Evolutionary conservation across 306 rosid species (phyloP).

Genomic region (Inga oerstediana): DNA sequence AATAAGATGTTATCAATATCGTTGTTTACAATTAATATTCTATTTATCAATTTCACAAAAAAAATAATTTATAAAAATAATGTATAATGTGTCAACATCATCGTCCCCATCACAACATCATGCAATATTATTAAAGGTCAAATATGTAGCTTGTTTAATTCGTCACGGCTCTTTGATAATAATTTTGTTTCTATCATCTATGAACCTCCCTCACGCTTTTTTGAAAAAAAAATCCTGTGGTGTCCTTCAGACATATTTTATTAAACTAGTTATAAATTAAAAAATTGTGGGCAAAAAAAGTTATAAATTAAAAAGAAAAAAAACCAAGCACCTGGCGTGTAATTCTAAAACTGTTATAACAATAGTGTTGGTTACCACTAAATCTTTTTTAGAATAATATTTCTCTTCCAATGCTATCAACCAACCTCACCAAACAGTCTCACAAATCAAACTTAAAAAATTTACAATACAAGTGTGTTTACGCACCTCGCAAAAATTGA

Average conservation of each 20-base stretch:
- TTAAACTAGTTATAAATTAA: background rate
- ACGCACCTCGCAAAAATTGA: background rate
- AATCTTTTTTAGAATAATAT: background rate
- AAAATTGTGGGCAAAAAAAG: too few species aligned
- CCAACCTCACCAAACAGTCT: background rate
- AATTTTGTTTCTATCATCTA: background rate
- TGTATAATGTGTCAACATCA: background rate
- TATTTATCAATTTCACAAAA: too few species aligned
- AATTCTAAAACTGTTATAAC: background rate
- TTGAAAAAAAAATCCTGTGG: background rate
- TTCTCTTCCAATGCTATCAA: background rate
- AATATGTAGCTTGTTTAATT: background rate
- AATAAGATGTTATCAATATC: too few species aligned
- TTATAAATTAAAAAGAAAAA: background rate
- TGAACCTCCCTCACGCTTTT: background rate
- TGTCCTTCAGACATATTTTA: background rate
- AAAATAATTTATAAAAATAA: too few species aligned
- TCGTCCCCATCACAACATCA: background rate
- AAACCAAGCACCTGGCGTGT: background rate
- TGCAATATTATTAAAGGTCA: background rate
- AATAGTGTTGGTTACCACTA: background rate
- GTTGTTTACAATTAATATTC: background rate
- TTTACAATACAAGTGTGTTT: background rate
- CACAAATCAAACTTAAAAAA: background rate
- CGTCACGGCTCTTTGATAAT: background rate